A percentile compares a stretch with the other conserved stretches of the same genome.
These are phyloP conservation scores for Pleoardoris graminearum DNA, from an alignment of 2,329 filamentous ascomycete genomes.

Conservation along the genomic window DNA sequence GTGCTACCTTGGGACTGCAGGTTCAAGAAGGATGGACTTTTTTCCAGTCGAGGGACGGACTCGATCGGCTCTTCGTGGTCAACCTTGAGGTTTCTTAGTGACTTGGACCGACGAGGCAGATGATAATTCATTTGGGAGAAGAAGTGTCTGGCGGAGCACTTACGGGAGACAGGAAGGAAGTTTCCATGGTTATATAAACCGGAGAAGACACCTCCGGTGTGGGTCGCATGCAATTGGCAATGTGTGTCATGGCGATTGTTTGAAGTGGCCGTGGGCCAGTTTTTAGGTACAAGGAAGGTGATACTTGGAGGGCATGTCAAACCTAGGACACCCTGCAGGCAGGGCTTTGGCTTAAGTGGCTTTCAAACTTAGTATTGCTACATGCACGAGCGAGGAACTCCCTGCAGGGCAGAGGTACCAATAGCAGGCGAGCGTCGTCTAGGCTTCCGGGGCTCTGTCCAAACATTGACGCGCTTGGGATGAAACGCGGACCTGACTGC, in stretches of 20 bases:
- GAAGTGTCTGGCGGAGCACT: conserved; percentile 29
- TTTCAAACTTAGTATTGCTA: conserved; percentile 42
- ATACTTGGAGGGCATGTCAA: conserved; percentile 48
- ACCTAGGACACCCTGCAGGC: conserved; percentile 46
- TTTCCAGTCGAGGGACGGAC: conserved; percentile 22
- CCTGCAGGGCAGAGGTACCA: conserved; percentile 37
- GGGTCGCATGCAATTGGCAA: conserved; percentile 48
- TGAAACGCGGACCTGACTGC: conserved; percentile 45
- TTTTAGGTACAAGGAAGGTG: conserved; percentile 45
- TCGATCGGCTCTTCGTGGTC: conserved; percentile 24
- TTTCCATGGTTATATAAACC: conserved; percentile 46
- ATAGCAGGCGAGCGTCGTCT: conserved; percentile 35
- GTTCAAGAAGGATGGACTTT: conserved; percentile 35
- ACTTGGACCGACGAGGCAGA: conserved; percentile 39
- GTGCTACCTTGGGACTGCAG: conserved; percentile 25
- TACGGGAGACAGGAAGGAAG: conserved; percentile 37
- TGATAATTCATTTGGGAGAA: conserved; percentile 37
- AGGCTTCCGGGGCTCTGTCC: conserved; percentile 42
- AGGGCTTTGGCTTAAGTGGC: conserved; percentile 43
- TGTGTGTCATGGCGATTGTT: conserved; percentile 48
- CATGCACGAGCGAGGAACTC: conserved; percentile 36
- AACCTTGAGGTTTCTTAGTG: conserved; percentile 41
- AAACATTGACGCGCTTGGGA: conserved; percentile 37
- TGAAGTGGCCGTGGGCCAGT: conserved; percentile 43
- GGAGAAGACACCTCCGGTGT: conserved; percentile 32